Evolutionary conservation across 331 rosid genomes (phyloP).

Genomic region (Erythrophleum ivorense): DNA sequence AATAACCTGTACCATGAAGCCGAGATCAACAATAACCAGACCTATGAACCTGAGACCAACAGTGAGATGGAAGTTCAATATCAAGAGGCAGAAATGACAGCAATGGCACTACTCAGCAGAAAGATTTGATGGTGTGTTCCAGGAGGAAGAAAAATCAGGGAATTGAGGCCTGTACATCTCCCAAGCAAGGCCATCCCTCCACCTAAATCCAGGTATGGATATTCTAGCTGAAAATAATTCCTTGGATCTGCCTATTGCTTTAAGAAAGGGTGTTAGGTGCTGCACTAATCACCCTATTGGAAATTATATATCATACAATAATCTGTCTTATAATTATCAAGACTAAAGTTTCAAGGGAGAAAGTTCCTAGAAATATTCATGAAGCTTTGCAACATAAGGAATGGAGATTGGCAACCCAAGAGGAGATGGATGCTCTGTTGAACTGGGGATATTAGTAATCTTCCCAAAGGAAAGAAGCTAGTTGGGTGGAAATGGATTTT

Average conservation of each 20-base stretch:
- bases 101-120: background rate
- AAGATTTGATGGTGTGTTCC: background rate
- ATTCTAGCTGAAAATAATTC: too few relatives aligned
- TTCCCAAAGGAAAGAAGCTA: background rate
- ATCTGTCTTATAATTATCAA: too few relatives aligned
- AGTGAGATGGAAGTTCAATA: background rate
- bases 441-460: too few relatives aligned
- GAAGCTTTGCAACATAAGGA: too few relatives aligned
- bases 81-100: background rate
- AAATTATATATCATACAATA: too few relatives aligned
- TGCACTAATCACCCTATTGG: too few relatives aligned
- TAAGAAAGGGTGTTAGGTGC: too few relatives aligned
- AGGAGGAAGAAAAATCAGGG: background rate
- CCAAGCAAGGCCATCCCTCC: background rate
- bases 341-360: too few relatives aligned
- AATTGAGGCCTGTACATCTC: background rate
- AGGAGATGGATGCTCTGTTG: too few relatives aligned
- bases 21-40: background rate
- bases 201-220: background rate
- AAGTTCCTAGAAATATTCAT: too few relatives aligned
- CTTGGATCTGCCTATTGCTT: too few relatives aligned
- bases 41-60: background rate
- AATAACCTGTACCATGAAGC: background rate
- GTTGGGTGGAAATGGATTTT: background rate
- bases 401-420: too few relatives aligned